phyloP scores from a whole-genome alignment of 2,329 filamentous ascomycete genomes.

The Monosporascus ibericus region DNA sequence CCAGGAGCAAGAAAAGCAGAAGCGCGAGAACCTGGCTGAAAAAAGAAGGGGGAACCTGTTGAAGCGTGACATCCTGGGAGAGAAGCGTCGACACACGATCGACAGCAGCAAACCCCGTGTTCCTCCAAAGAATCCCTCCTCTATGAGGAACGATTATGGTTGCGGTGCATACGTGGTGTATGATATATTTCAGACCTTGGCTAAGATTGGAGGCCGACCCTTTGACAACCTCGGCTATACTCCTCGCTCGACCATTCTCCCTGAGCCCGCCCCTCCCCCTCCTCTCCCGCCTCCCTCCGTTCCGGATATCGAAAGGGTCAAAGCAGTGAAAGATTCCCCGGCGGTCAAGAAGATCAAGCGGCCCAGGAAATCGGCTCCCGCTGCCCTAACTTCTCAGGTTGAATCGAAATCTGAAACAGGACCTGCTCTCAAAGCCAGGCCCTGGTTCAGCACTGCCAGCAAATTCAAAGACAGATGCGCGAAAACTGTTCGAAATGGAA shows the following conservation, averaged over 20 bases:
- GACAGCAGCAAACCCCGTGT: slow-evolving; percentile 13
- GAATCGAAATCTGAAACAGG: neutral
- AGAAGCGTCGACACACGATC: slow-evolving; percentile 14
- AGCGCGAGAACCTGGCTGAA: slow-evolving; percentile 25
- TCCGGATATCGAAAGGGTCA: slow-evolving; percentile 10
- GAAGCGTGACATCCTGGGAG: slow-evolving; percentile 15
- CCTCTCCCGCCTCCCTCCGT: slow-evolving; percentile 8
- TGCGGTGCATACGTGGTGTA: slow-evolving; percentile 26
- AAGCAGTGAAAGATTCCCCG: slow-evolving; percentile 1
- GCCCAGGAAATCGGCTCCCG: slow-evolving; percentile 35
- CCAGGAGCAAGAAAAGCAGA: slow-evolving; percentile 34
- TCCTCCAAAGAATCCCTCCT: slow-evolving; percentile 24
- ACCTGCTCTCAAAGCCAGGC: slow-evolving; percentile 6
- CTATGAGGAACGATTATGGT: slow-evolving; percentile 26
- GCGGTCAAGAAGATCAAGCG: slow-evolving; percentile 20
- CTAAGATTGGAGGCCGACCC: slow-evolving; percentile 22
- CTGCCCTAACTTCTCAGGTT: slow-evolving; percentile 16
- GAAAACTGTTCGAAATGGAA: slow-evolving; percentile 18
- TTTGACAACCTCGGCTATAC: slow-evolving; percentile 26
- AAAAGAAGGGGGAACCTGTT: slow-evolving; percentile 16
- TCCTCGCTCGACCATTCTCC: slow-evolving; percentile 29
- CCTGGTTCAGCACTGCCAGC: slow-evolving; percentile 8
- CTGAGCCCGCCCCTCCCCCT: slow-evolving; percentile 15
- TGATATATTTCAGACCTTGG: slow-evolving; percentile 26
- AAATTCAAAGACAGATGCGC: slow-evolving; percentile 17